phyloP scores from a whole-genome alignment of 2,329 filamentous ascomycete genomes.

The Bretziella fagacearum region DNA sequence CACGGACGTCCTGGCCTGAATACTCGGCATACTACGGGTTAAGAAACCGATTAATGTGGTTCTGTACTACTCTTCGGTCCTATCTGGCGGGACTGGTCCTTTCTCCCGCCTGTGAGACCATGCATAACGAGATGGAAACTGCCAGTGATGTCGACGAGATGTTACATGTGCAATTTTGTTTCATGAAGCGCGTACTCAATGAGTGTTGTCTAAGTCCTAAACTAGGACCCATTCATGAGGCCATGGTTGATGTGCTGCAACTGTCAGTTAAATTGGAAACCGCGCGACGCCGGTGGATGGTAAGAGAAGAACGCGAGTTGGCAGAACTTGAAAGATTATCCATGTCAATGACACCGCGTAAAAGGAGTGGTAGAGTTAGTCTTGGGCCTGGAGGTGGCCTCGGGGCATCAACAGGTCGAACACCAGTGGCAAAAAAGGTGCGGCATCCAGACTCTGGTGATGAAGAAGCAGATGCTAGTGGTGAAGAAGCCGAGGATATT shows the following conservation, averaged over 20 bases:
- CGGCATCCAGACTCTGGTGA: slow-evolving; percentile 16
- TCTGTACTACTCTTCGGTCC: slow-evolving; percentile 54
- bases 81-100: slow-evolving; percentile 64
- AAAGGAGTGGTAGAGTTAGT: slow-evolving; percentile 8
- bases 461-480: slow-evolving; percentile 21
- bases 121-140: slow-evolving; percentile 39
- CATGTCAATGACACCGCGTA: slow-evolving; percentile 22
- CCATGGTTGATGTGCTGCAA: slow-evolving; percentile 61
- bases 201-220: slow-evolving; percentile 54
- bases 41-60: slow-evolving; percentile 58
- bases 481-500: slow-evolving; percentile 22
- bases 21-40: slow-evolving; percentile 39
- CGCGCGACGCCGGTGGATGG: slow-evolving; percentile 28
- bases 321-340: slow-evolving; percentile 26
- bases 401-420: neutral
- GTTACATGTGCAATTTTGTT: slow-evolving; percentile 50
- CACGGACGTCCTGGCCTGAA: slow-evolving; percentile 22
- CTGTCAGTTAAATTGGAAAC: slow-evolving; percentile 54
- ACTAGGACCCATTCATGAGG: slow-evolving; percentile 52
- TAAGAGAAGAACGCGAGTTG: slow-evolving; percentile 23
- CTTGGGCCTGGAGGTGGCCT: slow-evolving; percentile 2
- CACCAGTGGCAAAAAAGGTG: slow-evolving; percentile 9
- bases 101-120: slow-evolving; percentile 36
- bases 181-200: slow-evolving; percentile 43
- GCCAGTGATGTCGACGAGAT: slow-evolving; percentile 67